Base-by-base conservation (phyloP, 192 early-diverging fungal species). In the Hyaloraphidium curvatum region DNA sequence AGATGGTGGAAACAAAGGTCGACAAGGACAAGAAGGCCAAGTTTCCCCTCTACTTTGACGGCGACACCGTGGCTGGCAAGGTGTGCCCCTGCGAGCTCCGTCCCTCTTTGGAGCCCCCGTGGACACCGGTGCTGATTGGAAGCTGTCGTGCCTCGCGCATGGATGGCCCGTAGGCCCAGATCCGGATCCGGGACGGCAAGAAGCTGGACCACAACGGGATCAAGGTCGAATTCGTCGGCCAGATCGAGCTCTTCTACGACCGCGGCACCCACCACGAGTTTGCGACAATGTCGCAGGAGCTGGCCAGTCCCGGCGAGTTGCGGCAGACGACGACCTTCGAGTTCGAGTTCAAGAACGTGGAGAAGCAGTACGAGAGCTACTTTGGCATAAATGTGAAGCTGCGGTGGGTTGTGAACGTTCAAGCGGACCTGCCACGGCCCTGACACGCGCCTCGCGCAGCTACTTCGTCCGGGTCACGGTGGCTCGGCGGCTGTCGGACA, bases 301-400 rank as follows among this genome's bases (percentile, higher is more conserved):
- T 99, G 30, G 90, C 89, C 2, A 75, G 86, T 14, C 90, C 95
- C 11, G 95, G 89, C 1, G 91, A 93, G 67, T 70, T 99, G 54
- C 72, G 81, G 33, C 74, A 74, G 59, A 82, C 71, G 30, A 71
- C 81, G 5, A 77, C 70, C 54, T 96, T 78, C 72, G 84, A 85
- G 29, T 99, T 99, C 70, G 88, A 94, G 65, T 99, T 99, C 62
- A 95, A 95, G 60, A 91, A 91, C 59, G 87, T 99, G n/a, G 93
- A 97, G 64, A 99, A 99, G 69, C 93, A 91, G 65, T 99, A 82
- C 55, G 95, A 99, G 62, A 83, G 86, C 62, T 99, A 97, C 61
- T 83, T 83, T 64, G 95, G 95, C 28, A 94, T 95, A 62, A 97
- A 99, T 56, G 92, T 93, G 37, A 93, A 95, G 67, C 73, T 99